Base-by-base conservation (phyloP, 495 filamentous ascomycete genomes). In the Aspergillus egyptiacus region DNA sequence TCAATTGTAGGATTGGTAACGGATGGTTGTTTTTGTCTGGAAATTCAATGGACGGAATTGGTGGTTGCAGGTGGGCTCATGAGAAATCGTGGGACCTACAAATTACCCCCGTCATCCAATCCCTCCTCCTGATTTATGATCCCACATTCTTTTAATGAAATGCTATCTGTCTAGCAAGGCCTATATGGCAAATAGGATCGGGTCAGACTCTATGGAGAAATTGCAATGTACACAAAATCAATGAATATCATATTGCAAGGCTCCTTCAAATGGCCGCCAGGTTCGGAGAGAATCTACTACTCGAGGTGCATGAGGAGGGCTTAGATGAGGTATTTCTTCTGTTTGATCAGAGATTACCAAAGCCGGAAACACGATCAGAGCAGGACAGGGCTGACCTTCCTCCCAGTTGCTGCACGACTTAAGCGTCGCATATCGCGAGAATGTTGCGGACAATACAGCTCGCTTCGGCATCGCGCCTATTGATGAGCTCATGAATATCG, bases 281-380 rank as follows among this genome's bases (percentile, higher is more conserved):
- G 47, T 63, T 73, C 18, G 89, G 89, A 24, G 75, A 73, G 46
- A 75, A 75, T 48, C 59, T 91, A 59, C 66, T 94, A 31, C 65
- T 58, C 18, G 83, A 88, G 57, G 73, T 87, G 38, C 74, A 81
- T 51, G 79, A 81, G 61, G 77, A 76, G 48, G 68, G 72, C 42
- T 67, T 91, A 43, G 75, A 82, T 59, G 76, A 85, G 75, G 86
- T 87, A 70, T 34, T 55, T 49, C 44, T 41, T 22, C 20, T 48
- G 11, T 37, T 31, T 31, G 37, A 7, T 20, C 24, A 19, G 5
- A 13, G 8, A n/a, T 11, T 30, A 37, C 11, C 2, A 18, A 10
- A 10, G 13, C 0, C 30, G 25, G 6, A 4, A 19, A 31, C 5
- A 11, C 2, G 8, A 2, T 31, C 1, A 2, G 8, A 41, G 9